phyloP scores from a whole-genome alignment of 257 asterid genomes.

The Solanum bukasovii region DNA sequence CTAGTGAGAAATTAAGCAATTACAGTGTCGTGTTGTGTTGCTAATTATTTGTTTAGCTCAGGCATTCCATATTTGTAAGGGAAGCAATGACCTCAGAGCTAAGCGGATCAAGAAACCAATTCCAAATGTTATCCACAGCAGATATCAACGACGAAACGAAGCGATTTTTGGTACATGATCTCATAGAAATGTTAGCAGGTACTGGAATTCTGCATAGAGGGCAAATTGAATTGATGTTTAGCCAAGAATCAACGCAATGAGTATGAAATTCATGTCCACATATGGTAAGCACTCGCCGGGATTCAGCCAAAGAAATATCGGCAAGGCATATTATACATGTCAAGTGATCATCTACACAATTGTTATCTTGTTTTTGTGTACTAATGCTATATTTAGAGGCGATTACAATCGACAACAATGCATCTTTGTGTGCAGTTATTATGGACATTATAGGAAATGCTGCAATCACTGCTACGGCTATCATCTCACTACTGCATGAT shows the following conservation, averaged over 20 bases:
- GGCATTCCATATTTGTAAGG: neutral
- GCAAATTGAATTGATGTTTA: neutral
- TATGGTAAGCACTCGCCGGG: neutral
- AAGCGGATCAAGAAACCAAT: neutral
- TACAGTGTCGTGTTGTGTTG: neutral
- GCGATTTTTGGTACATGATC: neutral
- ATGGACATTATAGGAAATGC: neutral
- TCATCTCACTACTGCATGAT: neutral
- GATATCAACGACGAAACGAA: neutral
- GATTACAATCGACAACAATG: neutral
- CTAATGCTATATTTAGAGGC: neutral
- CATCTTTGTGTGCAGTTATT: neutral
- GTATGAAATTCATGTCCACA: conserved; percentile 2
- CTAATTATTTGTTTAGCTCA: neutral
- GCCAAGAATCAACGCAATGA: conserved; percentile 6
- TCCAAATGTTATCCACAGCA: neutral
- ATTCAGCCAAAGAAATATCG: neutral
- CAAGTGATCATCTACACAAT: neutral
- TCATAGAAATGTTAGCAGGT: neutral
- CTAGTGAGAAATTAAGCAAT: neutral
- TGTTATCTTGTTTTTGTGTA: neutral
- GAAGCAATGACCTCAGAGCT: neutral
- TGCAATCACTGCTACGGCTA: neutral
- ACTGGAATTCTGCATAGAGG: conserved; percentile 3
- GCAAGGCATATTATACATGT: neutral